Evolutionary conservation across 345 rosid genomes (phyloP).

Genomic region (Gossypium ekmanianum): DNA sequence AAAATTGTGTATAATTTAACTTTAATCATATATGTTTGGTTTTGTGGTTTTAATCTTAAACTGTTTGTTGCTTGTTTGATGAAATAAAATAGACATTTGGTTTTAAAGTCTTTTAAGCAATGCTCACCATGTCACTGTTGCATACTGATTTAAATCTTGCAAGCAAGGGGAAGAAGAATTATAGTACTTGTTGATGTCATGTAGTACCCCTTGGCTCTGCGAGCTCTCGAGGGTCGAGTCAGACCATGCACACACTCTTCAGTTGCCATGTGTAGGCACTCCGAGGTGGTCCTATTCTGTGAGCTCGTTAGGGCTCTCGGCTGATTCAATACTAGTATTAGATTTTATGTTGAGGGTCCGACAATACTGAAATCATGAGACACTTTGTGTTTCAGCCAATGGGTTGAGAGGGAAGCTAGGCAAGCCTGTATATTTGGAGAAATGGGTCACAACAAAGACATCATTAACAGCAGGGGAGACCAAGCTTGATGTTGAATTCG

Average conservation of each 20-base stretch:
- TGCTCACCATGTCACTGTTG: neutral
- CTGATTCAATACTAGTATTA: too few relatives aligned
- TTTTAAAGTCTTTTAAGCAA: neutral
- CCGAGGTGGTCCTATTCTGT: too few relatives aligned
- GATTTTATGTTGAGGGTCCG: too few relatives aligned
- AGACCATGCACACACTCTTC: too few relatives aligned
- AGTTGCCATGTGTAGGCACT: too few relatives aligned
- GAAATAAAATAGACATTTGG: too few relatives aligned
- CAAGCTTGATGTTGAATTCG: constrained; percentile 44
- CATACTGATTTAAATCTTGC: neutral
- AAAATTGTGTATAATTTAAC: too few relatives aligned
- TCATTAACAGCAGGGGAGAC: constrained; percentile 45
- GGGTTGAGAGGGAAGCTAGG: constrained; percentile 52
- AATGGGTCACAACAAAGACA: constrained; percentile 33
- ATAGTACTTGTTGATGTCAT: too few relatives aligned
- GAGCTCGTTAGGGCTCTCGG: too few relatives aligned
- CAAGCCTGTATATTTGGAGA: constrained; percentile 48
- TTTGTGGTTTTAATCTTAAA: neutral
- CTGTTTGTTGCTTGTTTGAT: neutral
- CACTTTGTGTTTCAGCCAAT: constrained; percentile 24
- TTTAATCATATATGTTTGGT: neutral
- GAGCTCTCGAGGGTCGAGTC: too few relatives aligned
- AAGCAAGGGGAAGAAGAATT: neutral
- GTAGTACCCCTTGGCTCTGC: too few relatives aligned
- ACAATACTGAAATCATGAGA: too few relatives aligned